A percentile compares a stretch with the other conserved stretches of the same genome.
phyloP scores from a whole-genome alignment of 306 rosid genomes.

The Glycine soja region DNA sequence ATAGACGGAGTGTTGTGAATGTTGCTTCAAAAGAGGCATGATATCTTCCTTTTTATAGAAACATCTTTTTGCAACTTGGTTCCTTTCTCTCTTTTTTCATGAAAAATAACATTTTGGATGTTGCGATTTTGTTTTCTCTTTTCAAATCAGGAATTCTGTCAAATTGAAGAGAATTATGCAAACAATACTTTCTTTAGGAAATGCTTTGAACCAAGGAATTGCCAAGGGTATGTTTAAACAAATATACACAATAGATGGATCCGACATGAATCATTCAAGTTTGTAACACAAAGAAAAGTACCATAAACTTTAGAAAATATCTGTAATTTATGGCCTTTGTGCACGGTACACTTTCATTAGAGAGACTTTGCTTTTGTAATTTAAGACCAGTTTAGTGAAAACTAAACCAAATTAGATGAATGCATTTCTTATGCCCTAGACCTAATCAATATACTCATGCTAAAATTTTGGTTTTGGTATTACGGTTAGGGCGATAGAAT shows the following conservation, averaged over 20 bases:
- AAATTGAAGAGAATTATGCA: constrained; percentile 97
- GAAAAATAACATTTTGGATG: constrained; percentile 36
- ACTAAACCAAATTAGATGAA: background rate
- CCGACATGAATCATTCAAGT: constrained; percentile 31
- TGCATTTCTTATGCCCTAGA: background rate
- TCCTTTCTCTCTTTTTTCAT: background rate
- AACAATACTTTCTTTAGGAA: constrained; percentile 92
- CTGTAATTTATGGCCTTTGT: constrained; percentile 13
- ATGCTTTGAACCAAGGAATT: constrained; percentile 97
- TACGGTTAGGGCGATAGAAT: background rate
- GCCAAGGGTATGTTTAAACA: constrained; percentile 77
- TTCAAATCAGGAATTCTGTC: constrained; percentile 79
- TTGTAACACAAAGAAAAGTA: constrained; percentile 23
- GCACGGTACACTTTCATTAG: constrained; percentile 17
- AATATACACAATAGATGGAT: constrained; percentile 27
- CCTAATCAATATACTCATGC: background rate
- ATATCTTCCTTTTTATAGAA: constrained; percentile 43
- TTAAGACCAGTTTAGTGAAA: background rate
- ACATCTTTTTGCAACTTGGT: constrained; percentile 34
- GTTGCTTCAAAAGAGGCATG: constrained; percentile 85
- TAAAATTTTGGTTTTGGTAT: background rate
- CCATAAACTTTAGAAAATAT: constrained; percentile 16
- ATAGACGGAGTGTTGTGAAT: constrained; percentile 71
- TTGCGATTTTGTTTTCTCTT: constrained; percentile 45
- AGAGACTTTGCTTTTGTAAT: background rate